These are phyloP conservation scores for Physcia stellaris DNA, from an alignment of 495 filamentous ascomycete species.

Conservation along the genomic window DNA sequence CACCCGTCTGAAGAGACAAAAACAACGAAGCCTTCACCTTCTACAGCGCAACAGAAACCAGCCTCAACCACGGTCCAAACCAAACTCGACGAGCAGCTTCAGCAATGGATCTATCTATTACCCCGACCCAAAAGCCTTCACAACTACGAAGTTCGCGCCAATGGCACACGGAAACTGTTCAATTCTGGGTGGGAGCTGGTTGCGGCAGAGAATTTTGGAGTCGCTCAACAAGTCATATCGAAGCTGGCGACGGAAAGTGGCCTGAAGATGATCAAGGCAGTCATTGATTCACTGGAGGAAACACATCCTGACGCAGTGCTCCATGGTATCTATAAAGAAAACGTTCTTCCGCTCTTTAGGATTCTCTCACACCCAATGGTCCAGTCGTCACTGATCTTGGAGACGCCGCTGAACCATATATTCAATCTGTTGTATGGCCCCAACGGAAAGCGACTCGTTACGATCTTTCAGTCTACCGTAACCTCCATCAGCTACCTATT, in stretches of 20 bases:
- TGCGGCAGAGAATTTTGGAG: slow-evolving; percentile 4
- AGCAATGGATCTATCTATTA: no score
- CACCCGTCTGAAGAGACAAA: no score
- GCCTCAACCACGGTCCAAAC: no score
- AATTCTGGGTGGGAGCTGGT: slow-evolving; percentile 8
- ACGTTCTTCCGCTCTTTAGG: slow-evolving; percentile 37
- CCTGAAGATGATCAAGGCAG: slow-evolving; percentile 12
- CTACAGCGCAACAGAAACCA: no score
- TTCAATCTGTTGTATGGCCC: slow-evolving; percentile 42
- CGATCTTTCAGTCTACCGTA: slow-evolving; percentile 23
- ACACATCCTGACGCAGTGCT: slow-evolving; percentile 14
- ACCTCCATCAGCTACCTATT: slow-evolving; percentile 5
- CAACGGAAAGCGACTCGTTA: slow-evolving; percentile 29
- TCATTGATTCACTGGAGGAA: slow-evolving; percentile 15
- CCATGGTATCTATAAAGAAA: slow-evolving; percentile 19
- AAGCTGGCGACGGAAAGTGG: slow-evolving; percentile 11
- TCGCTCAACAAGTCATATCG: slow-evolving; percentile 10
- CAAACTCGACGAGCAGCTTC: no score
- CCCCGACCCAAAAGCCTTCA: no score
- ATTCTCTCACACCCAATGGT: slow-evolving; percentile 38
- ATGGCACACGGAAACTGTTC: slow-evolving; percentile 14
- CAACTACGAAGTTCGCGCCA: no score
- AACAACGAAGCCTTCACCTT: no score
- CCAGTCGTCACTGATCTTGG: slow-evolving; percentile 37
- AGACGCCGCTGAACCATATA: slow-evolving; percentile 40